Evolutionary conservation across 345 rosid species (phyloP).

Genomic region (Lagerstroemia speciosa): DNA sequence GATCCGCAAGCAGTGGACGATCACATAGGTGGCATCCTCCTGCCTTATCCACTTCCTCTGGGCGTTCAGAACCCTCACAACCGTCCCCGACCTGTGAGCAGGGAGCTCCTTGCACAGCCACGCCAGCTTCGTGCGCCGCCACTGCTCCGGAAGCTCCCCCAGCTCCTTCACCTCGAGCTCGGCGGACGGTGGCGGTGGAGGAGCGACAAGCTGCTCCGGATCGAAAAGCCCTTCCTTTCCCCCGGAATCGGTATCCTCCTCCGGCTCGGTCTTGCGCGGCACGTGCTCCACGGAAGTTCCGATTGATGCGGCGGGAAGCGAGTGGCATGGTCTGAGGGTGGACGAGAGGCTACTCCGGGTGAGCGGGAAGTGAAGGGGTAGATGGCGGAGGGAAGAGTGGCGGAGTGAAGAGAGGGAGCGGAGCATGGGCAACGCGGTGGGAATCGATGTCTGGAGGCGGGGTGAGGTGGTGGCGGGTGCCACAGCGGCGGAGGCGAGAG

Average conservation of each 20-base stretch:
- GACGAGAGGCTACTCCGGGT: neutral
- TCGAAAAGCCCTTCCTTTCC: neutral
- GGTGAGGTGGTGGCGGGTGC: neutral
- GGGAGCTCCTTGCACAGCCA: slow-evolving; percentile 92
- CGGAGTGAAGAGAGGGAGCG: slow-evolving; percentile 21
- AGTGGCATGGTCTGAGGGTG: neutral
- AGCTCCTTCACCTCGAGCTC: slow-evolving; percentile 53
- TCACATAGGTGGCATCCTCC: slow-evolving; percentile 68
- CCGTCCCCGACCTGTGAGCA: slow-evolving; percentile 55
- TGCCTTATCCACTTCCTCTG: slow-evolving; percentile 88
- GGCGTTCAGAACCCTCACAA: slow-evolving; percentile 56
- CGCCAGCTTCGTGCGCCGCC: slow-evolving; percentile 78
- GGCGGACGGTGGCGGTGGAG: neutral
- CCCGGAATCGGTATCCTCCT: neutral
- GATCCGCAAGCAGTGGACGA: slow-evolving; percentile 64
- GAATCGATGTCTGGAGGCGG: neutral
- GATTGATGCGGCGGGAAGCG: slow-evolving; percentile 13
- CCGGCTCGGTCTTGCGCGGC: neutral
- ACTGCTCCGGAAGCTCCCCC: slow-evolving; percentile 73
- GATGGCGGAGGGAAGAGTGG: slow-evolving; percentile 18
- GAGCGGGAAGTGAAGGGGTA: slow-evolving; percentile 15
- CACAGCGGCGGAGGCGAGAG: neutral
- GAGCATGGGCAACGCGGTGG: slow-evolving; percentile 15
- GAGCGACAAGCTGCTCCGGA: neutral
- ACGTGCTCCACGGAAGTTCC: slow-evolving; percentile 27